Evolutionary conservation across 2,329 filamentous ascomycete species (phyloP).

Genomic region (Ophiostoma perfectum): DNA sequence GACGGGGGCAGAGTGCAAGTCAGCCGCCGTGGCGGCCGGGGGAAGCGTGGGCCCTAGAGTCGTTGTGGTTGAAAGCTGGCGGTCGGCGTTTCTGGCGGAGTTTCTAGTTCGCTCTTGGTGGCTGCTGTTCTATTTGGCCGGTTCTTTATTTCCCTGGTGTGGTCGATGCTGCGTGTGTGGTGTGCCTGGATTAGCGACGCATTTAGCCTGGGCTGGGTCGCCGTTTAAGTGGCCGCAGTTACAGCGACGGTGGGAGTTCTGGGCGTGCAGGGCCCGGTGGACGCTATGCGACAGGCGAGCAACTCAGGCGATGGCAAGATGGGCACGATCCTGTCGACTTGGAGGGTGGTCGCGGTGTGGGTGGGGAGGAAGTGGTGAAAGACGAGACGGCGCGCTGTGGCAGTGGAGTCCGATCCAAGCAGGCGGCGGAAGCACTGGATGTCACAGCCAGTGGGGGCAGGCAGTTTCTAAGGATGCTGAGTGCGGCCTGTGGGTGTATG

Average conservation of each 20-base stretch:
- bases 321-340: neutral
- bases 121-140: neutral
- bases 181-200: neutral
- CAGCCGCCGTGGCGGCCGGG: constrained; percentile 21
- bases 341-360: neutral
- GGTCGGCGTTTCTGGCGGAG: constrained; percentile 4
- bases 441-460: constrained; percentile 15
- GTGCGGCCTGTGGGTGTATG: neutral
- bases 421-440: constrained; percentile 20
- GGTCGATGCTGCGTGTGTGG: neutral
- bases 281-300: neutral
- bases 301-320: neutral
- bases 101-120: neutral
- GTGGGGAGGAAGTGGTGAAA: constrained; percentile 12
- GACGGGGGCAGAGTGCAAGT: constrained; percentile 9
- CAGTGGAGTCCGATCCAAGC: constrained; percentile 16
- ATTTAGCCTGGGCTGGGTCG: constrained; percentile 12
- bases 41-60: constrained; percentile 18
- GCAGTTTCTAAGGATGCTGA: constrained; percentile 15
- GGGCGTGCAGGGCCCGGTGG: neutral
- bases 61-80: neutral
- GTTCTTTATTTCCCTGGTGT: neutral
- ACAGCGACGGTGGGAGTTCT: constrained; percentile 2
- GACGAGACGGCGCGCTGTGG: constrained; percentile 2
- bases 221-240: neutral